Conservation (phyloP, 2,329 filamentous ascomycete species). For the Pseudopyrenochaeta lycopersici region DNA sequence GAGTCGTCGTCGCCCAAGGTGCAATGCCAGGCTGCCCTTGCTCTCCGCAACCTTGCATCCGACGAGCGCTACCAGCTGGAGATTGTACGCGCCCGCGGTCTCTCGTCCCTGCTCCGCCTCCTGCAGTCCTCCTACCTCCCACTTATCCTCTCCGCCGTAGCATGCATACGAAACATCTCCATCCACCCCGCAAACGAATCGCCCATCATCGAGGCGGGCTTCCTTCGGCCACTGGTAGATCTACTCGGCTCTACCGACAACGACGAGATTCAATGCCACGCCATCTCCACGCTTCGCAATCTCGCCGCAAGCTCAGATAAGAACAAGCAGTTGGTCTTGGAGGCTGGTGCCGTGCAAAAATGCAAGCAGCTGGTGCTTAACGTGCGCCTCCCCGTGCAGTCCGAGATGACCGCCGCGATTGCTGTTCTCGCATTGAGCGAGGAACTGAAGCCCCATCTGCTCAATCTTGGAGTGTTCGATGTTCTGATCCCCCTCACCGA, state of each 20-base stretch:
- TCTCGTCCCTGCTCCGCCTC: conserved; percentile 85
- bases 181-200: conserved; percentile 98
- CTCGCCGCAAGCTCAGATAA: conserved; percentile 95
- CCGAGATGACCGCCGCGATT: conserved; percentile 99
- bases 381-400: conserved; percentile 93
- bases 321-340: conserved; percentile 97
- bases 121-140: conserved; percentile 95
- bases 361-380: conserved; percentile 96
- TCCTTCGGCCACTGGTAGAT: conserved; percentile 91
- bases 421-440: conserved; percentile 95
- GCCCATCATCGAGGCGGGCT: conserved; percentile 97
- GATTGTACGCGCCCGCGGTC: conserved; percentile 88
- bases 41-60: conserved; percentile 92
- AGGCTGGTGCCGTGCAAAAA: conserved; percentile 96
- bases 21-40: conserved; percentile 94
- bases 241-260: conserved; percentile 95
- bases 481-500: conserved; percentile 95
- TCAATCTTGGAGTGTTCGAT: conserved; percentile 94
- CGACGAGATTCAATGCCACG: conserved; percentile 98
- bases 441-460: conserved; percentile 88
- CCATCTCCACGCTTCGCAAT: conserved; percentile 95
- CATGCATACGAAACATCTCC: conserved; percentile 98
- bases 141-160: conserved; percentile 93
- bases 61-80: conserved; percentile 99
- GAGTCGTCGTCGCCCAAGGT: conserved; percentile 93